Evolutionary conservation across 345 rosid genomes (phyloP), one percentile per base, ranked within the genome.

Genomic region (Salix koriyanagi): DNA sequence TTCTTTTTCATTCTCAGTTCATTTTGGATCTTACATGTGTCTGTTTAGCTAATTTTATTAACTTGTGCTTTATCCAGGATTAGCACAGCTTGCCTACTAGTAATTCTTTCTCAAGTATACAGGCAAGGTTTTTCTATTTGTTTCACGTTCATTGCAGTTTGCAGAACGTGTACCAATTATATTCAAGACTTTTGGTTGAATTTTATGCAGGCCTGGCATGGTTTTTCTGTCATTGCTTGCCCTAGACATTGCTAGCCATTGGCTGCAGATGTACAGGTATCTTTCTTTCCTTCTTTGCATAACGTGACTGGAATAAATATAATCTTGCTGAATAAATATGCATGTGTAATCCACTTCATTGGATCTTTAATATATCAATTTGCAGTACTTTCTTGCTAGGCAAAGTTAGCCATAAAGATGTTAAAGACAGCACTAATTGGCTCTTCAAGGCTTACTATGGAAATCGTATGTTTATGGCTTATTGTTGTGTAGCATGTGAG

Each of bases 181-280:
- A 60, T 44, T 26, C 70, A 60, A 83, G 34, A 36, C 58, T 42
- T 70, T 41, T 28, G 36, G 37, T 65, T 32, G 44, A 34, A 42
- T 61, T 79, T 77, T 67, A 41, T 74, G 82, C 88, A 93, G 99
- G 90, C 99, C 98, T 79, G 93, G 99, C 79, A 88, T 95, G 87
- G 85, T 80, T 71, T 95, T 91, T 82, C 79, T 93, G 83, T 91
- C 92, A 65, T 80, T 95, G 76, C 92, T 95, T 73, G 96, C 99
- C 34, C 80, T 95, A 28, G 99, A 95, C 87, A 90, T 95, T 68
- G 90, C 86, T 71, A 93, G 98, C 83, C 99, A 95, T 79, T 95
- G 97, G 98, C 88, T 95, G 50, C 99, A 91, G 85, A 91, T 95
- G 97, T 91, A 91, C 84, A 95, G 98, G 98, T 93, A 84, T 69